These are phyloP conservation scores for Corniculantispora saksenae DNA, from an alignment of 2,329 filamentous ascomycete genomes.

Conservation along the genomic window DNA sequence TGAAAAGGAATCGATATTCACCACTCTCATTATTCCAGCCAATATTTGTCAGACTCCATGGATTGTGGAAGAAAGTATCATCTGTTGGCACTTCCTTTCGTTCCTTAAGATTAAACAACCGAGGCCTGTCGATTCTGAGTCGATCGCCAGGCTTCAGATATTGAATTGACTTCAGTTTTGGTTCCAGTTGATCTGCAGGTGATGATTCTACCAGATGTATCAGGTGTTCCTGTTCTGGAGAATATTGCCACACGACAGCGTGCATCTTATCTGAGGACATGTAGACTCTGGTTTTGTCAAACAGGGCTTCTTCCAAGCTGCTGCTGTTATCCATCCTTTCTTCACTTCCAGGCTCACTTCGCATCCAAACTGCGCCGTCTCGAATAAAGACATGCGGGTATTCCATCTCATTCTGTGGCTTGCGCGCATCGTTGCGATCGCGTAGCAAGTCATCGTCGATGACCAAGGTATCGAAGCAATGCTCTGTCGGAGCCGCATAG, in stretches of 20 bases:
- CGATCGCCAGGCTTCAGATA: slow-evolving; percentile 23
- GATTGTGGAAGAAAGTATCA: slow-evolving; percentile 19
- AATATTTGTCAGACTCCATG: slow-evolving; percentile 14
- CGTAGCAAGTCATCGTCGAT: not conserved
- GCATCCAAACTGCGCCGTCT: not conserved
- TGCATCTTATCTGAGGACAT: not conserved
- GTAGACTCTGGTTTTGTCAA: not conserved
- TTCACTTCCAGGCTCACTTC: not conserved
- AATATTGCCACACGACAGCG: not conserved
- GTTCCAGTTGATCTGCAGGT: slow-evolving; percentile 28
- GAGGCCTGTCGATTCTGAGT: slow-evolving; percentile 20
- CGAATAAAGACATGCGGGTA: not conserved
- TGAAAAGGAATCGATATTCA: slow-evolving; percentile 23
- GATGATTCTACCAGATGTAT: not conserved
- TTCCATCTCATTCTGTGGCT: not conserved
- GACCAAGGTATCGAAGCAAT: not conserved
- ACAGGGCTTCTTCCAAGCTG: not conserved
- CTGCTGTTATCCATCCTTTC: not conserved
- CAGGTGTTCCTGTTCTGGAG: not conserved
- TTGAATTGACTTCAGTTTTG: slow-evolving; percentile 25
- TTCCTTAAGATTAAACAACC: slow-evolving; percentile 15
- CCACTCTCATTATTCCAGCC: slow-evolving; percentile 17
- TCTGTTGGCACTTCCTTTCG: slow-evolving; percentile 15
- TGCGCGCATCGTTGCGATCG: not conserved
- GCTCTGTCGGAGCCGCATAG: not conserved